Conservation (phyloP, 2,329 filamentous ascomycete species). For the Periconia digitata region DNA sequence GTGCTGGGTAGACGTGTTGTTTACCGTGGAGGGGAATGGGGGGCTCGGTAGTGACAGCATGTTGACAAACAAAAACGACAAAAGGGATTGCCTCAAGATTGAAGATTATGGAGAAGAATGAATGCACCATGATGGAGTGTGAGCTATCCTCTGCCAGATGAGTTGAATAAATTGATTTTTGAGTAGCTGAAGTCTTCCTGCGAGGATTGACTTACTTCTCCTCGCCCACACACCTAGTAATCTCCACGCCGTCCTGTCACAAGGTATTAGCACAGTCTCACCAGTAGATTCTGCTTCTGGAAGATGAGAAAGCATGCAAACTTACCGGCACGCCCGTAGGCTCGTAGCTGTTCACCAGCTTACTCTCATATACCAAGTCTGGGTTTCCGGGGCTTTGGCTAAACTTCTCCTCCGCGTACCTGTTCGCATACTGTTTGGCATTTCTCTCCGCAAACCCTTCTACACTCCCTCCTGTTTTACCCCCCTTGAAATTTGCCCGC, state of each 20-base stretch:
- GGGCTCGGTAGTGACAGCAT: too few species aligned
- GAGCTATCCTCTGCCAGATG: too few species aligned
- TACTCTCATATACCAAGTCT: conserved; percentile 66
- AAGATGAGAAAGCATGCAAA: conserved; percentile 11
- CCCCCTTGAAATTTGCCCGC: conserved; percentile 41
- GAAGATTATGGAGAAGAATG: too few species aligned
- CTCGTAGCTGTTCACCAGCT: conserved; percentile 65
- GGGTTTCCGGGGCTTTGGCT: conserved; percentile 59
- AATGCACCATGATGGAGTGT: background rate
- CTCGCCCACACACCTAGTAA: conserved; percentile 56
- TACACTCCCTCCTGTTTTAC: conserved; percentile 38
- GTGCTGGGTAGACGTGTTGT: background rate
- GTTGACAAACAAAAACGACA: too few species aligned
- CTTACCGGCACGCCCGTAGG: conserved; percentile 67
- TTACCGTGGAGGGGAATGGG: too few species aligned
- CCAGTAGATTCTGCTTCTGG: too few species aligned
- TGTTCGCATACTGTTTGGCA: conserved; percentile 52
- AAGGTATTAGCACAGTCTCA: conserved; percentile 13
- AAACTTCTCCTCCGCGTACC: conserved; percentile 51
- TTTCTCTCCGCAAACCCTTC: conserved; percentile 48
- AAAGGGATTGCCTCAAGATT: too few species aligned
- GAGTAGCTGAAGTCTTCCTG: background rate
- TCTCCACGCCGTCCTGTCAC: conserved; percentile 65
- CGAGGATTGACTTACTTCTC: conserved; percentile 3
- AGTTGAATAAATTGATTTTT: too few species aligned